These are phyloP conservation scores for Lentinula novae-zelandiae DNA, from an alignment of 1,284 basidiomycete species.

Conservation along the genomic window DNA sequence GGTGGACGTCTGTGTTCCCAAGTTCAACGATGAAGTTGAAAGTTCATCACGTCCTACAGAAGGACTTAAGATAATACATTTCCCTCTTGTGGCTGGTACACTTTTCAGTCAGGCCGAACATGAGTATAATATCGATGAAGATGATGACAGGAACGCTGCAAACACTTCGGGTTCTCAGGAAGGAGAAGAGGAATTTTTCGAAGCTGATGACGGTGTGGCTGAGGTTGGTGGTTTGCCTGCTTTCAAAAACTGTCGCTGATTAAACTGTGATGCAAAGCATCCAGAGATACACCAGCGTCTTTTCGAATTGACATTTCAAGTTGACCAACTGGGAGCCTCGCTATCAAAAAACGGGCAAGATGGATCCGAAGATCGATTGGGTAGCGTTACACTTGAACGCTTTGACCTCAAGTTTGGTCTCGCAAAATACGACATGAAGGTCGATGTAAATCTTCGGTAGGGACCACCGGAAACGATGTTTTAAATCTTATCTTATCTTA, in stretches of 20 bases:
- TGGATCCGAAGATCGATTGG: constrained; percentile 69
- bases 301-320: constrained; percentile 89
- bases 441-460: constrained; percentile 80
- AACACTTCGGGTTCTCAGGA: constrained; percentile 19
- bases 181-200: constrained; percentile 67
- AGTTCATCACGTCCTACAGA: constrained; percentile 6
- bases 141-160: constrained; percentile 34
- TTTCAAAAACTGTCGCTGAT: not conserved
- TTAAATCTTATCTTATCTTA: constrained; percentile 7
- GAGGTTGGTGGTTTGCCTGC: constrained; percentile 40
- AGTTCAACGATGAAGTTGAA: constrained; percentile 57
- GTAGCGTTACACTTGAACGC: constrained; percentile 77
- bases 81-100: constrained; percentile 46
- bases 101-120: constrained; percentile 48
- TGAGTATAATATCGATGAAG: constrained; percentile 73
- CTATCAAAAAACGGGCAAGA: constrained; percentile 69
- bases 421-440: constrained; percentile 85
- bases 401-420: constrained; percentile 78
- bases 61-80: constrained; percentile 25
- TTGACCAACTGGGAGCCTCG: constrained; percentile 83
- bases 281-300: constrained; percentile 75
- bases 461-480: not conserved
- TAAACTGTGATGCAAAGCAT: constrained; percentile 17
- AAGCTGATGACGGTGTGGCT: constrained; percentile 64
- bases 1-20: constrained; percentile 89